Conservation (phyloP, 495 filamentous ascomycete genomes). For the Penicillium desertorum region DNA sequence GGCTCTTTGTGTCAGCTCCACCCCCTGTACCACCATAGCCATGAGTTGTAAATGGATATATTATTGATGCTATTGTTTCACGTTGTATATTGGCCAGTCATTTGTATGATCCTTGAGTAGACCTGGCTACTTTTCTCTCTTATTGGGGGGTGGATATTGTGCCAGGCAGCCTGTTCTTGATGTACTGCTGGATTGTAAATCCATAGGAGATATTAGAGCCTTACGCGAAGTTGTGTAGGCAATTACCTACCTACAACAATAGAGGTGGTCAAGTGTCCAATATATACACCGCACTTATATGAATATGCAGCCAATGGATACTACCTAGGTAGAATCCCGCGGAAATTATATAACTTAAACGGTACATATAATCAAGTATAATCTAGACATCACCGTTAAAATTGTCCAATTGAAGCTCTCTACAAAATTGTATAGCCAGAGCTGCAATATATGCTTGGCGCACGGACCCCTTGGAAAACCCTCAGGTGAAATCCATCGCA, state of each 20-base stretch:
- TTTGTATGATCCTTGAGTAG: background rate
- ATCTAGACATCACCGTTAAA: background rate
- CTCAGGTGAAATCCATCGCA: constrained; percentile 4
- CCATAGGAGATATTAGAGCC: background rate
- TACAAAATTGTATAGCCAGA: background rate
- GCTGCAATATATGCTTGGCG: background rate
- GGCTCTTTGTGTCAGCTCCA: constrained; percentile 14
- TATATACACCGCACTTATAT: background rate
- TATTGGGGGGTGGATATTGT: background rate
- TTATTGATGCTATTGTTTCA: constrained; percentile 8
- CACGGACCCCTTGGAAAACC: constrained; percentile 10
- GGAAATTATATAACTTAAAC: background rate
- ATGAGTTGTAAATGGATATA: constrained; percentile 35
- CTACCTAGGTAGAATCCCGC: background rate
- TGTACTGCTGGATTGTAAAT: background rate
- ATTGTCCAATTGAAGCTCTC: background rate
- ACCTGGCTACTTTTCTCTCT: background rate
- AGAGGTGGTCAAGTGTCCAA: background rate
- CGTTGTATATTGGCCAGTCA: background rate
- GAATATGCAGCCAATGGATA: background rate
- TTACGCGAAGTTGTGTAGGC: background rate
- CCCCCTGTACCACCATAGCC: constrained; percentile 34
- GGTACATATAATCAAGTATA: background rate
- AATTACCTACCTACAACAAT: background rate
- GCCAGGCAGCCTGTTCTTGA: background rate